phyloP scores from a whole-genome alignment of 805 yeast species.

The Alloascoidea hylecoeti region DNA sequence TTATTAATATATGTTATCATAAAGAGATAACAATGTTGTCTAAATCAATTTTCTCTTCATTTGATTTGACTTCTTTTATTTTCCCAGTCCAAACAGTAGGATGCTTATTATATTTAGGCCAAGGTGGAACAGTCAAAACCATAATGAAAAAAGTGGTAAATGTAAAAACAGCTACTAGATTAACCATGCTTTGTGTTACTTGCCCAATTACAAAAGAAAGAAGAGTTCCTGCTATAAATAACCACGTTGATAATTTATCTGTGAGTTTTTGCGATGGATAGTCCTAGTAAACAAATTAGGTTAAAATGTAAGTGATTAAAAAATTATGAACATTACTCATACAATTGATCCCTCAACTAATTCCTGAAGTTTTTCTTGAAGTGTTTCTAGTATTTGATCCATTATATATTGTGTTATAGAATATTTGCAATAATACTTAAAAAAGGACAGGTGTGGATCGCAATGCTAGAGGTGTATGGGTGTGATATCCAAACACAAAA shows the following conservation, averaged over 20 bases:
- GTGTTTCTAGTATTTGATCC: too few species aligned
- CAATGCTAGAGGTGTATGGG: slow-evolving; percentile 1
- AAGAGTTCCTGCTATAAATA: background rate
- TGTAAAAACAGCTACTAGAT: slow-evolving; percentile 1
- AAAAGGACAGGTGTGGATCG: too few species aligned
- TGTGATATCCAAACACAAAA: too few species aligned
- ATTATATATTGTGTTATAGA: background rate
- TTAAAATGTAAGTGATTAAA: background rate
- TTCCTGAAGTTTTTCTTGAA: background rate
- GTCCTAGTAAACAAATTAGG: background rate
- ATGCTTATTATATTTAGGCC: slow-evolving; percentile 2
- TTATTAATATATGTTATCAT: too few species aligned
- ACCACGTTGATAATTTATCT: background rate
- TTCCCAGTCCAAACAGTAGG: slow-evolving; percentile 2
- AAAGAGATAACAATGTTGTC: too few species aligned
- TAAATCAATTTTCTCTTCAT: background rate
- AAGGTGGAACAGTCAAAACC: slow-evolving; percentile 2
- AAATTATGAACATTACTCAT: background rate
- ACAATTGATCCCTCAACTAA: slow-evolving; percentile 1
- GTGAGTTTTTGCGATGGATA: background rate
- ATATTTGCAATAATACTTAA: too few species aligned
- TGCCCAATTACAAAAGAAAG: background rate
- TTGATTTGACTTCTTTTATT: background rate
- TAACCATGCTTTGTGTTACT: slow-evolving; percentile 1
- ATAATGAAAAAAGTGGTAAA: background rate